Percentiles rank a stretch among this genome's conserved stretches.
Evolutionary conservation across 1,139 yeast genomes (phyloP).

Genomic region (Suhomyces bokatorum): DNA sequence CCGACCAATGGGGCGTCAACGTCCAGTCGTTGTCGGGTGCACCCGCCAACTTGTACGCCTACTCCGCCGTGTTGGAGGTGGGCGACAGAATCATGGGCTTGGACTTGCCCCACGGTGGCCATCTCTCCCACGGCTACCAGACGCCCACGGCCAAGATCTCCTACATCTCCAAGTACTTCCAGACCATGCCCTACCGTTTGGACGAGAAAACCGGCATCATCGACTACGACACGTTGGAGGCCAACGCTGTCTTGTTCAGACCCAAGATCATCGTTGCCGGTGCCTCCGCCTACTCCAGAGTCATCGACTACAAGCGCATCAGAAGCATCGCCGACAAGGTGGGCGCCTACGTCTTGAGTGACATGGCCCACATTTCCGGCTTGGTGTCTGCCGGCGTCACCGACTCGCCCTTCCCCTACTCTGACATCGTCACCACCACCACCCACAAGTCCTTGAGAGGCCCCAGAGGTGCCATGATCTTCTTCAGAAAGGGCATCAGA

Average conservation of each 20-base stretch:
- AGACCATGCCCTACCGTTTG: constrained; percentile 94
- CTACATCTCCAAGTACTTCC: constrained; percentile 88
- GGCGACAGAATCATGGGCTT: constrained; percentile 96
- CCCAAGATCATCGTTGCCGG: constrained; percentile 96
- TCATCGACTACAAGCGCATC: constrained; percentile 88
- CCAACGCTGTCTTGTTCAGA: constrained; percentile 82
- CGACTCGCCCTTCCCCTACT: constrained; percentile 88
- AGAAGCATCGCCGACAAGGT: constrained; percentile 86
- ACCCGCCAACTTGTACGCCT: constrained; percentile 92
- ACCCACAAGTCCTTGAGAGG: constrained; percentile 97
- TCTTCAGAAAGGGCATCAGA: constrained; percentile 90
- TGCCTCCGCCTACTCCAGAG: constrained; percentile 92
- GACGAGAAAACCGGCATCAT: constrained; percentile 83
- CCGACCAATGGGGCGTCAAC: constrained; percentile 91
- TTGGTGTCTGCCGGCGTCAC: constrained; percentile 91
- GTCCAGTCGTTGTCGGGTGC: constrained; percentile 95
- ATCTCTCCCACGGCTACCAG: constrained; percentile 94
- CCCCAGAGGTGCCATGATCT: constrained; percentile 98
- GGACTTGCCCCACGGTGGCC: constrained; percentile 97
- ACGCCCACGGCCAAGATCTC: constrained; percentile 86
- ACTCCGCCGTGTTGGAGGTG: constrained; percentile 86
- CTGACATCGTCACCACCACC: constrained; percentile 95
- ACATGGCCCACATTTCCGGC: constrained; percentile 97
- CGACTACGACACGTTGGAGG: constrained; percentile 86
- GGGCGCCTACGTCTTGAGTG: constrained; percentile 88